Percentiles rank a stretch among this genome's conserved stretches.
These are phyloP conservation scores for Diplocarpon rosae DNA, from an alignment of 2,329 filamentous ascomycete species.

Conservation along the genomic window DNA sequence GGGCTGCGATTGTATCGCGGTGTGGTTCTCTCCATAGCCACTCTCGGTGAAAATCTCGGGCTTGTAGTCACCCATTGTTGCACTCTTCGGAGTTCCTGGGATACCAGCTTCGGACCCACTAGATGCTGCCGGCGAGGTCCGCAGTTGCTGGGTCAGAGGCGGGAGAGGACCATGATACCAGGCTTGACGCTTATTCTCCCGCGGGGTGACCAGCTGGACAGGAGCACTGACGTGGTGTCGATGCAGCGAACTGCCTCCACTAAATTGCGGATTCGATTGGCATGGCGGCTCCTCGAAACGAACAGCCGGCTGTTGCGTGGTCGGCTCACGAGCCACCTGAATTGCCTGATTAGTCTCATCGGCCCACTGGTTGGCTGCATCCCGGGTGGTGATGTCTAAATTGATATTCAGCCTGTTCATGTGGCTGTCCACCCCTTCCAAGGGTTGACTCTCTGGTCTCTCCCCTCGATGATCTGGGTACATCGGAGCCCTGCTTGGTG, in stretches of 20 bases:
- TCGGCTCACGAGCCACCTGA: slow-evolving; percentile 42
- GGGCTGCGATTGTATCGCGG: slow-evolving; percentile 11
- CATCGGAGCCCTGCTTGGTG: slow-evolving; percentile 16
- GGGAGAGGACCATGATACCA: slow-evolving; percentile 54
- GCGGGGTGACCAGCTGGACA: slow-evolving; percentile 43
- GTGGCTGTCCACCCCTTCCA: slow-evolving; percentile 55
- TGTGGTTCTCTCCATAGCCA: slow-evolving; percentile 35
- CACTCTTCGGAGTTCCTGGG: slow-evolving; percentile 37
- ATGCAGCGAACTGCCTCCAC: slow-evolving; percentile 36
- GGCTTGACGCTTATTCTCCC: slow-evolving; percentile 54
- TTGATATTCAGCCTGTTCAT: slow-evolving; percentile 55
- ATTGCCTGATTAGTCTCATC: slow-evolving; percentile 45
- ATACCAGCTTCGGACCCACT: slow-evolving; percentile 43
- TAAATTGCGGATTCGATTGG: slow-evolving; percentile 25
- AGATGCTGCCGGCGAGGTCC: slow-evolving; percentile 43
- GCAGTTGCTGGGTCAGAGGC: slow-evolving; percentile 18
- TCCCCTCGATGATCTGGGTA: slow-evolving; percentile 33
- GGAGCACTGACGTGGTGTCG: slow-evolving; percentile 52
- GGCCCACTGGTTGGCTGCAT: slow-evolving; percentile 45
- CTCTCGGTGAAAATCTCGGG: slow-evolving; percentile 41
- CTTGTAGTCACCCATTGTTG: slow-evolving; percentile 38
- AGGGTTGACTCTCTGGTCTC: slow-evolving; percentile 36
- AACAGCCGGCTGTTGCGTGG: slow-evolving; percentile 37
- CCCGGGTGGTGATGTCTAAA: slow-evolving; percentile 37
- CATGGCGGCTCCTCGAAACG: slow-evolving; percentile 42